Evolutionary conservation across 495 filamentous ascomycete species (phyloP).

Genomic region (Ascobolus immersus): DNA sequence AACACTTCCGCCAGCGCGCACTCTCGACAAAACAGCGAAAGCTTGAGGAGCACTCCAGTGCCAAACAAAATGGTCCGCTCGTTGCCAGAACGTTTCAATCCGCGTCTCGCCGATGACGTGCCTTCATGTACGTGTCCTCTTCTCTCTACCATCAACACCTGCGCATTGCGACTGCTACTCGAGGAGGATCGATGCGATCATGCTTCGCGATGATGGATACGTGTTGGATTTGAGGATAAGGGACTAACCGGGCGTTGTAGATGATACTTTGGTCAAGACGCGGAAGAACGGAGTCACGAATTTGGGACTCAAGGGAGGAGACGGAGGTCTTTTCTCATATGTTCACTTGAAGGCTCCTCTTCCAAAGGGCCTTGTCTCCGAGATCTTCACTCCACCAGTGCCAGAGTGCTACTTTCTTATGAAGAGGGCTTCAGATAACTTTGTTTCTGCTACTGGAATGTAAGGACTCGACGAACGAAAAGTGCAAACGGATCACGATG

Average conservation of each 20-base stretch:
- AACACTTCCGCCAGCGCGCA: too few relatives aligned
- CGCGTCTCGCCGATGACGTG: slow-evolving; percentile 45
- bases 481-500: slow-evolving; percentile 1
- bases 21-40: too few relatives aligned
- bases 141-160: slow-evolving; percentile 2
- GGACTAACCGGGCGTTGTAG: slow-evolving; percentile 33
- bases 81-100: slow-evolving; percentile 23
- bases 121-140: slow-evolving; percentile 29
- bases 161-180: slow-evolving; percentile 5
- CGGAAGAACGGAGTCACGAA: slow-evolving; percentile 81
- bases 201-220: too few relatives aligned
- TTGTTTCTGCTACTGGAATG: slow-evolving; percentile 90
- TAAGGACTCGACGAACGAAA: slow-evolving; percentile 11
- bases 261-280: slow-evolving; percentile 56
- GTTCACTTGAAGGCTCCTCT: slow-evolving; percentile 79
- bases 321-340: slow-evolving; percentile 71
- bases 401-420: slow-evolving; percentile 92
- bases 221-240: too few relatives aligned
- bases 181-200: too few relatives aligned
- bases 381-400: slow-evolving; percentile 56
- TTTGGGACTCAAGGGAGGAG: slow-evolving; percentile 37
- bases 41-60: too few relatives aligned
- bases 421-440: slow-evolving; percentile 87
- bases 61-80: slow-evolving; percentile 13
- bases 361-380: slow-evolving; percentile 64